Evolutionary conservation across 768 basidiomycete genomes (phyloP).

Genomic region (Suillus americanus): DNA sequence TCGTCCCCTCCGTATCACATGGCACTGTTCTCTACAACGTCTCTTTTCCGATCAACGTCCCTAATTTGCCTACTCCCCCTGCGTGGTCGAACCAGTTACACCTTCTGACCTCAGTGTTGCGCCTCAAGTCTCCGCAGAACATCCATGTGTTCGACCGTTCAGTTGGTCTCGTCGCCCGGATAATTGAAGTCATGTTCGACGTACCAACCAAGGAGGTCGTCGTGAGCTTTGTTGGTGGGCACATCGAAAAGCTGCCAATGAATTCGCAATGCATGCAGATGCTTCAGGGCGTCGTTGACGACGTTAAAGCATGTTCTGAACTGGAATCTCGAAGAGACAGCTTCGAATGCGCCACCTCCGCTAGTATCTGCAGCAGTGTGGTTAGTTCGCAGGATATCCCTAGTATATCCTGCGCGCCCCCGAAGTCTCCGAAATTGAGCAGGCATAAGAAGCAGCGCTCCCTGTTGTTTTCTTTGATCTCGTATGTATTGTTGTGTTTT

Average conservation of each 20-base stretch:
- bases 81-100: slow-evolving; percentile 58
- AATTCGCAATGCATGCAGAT: slow-evolving; percentile 39
- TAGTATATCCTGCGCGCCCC: slow-evolving; percentile 13
- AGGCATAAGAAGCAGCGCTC: slow-evolving; percentile 74
- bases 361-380: slow-evolving; percentile 17
- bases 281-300: slow-evolving; percentile 50
- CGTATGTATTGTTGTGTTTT: slow-evolving; percentile 37
- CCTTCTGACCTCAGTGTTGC: slow-evolving; percentile 45
- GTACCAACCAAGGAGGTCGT: slow-evolving; percentile 43
- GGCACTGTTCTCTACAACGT: slow-evolving; percentile 62
- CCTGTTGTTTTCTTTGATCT: slow-evolving; percentile 66
- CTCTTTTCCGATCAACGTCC: slow-evolving; percentile 45
- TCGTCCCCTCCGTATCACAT: slow-evolving; percentile 42
- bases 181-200: slow-evolving; percentile 65
- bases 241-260: slow-evolving; percentile 48
- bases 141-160: slow-evolving; percentile 63
- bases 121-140: slow-evolving; percentile 50
- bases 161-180: slow-evolving; percentile 52
- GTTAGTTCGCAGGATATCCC: slow-evolving; percentile 20
- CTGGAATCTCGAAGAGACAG: slow-evolving; percentile 28
- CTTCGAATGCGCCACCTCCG: slow-evolving; percentile 28
- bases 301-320: slow-evolving; percentile 51
- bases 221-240: slow-evolving; percentile 61
- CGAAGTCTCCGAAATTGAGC: slow-evolving; percentile 33
- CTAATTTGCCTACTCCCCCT: slow-evolving; percentile 38